Evolutionary conservation across 2,329 filamentous ascomycete genomes (phyloP), one percentile per base, ranked within the genome.

Genomic region (Ploettnerulaceae sp.): DNA sequence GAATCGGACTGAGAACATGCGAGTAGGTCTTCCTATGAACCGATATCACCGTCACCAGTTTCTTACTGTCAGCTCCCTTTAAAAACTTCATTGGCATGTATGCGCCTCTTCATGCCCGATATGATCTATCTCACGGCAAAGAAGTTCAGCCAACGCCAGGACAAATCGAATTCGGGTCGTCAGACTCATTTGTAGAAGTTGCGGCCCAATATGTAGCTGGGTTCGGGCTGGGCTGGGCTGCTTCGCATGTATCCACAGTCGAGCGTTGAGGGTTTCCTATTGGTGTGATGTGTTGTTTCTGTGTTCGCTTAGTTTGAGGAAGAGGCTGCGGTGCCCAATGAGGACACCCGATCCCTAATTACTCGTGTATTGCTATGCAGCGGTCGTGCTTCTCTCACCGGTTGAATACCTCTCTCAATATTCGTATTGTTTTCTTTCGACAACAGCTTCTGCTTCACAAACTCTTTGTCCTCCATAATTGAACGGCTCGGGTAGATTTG

Each of bases 21-120:
- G 9, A 9, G 7, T 38, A n/a, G 6, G 35, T 38, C n/a, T 38
- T 38, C 35, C 15, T 28, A n/a, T 24, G 15, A 38, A 28, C 35
- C 24, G 17, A 17, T 11, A 28, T 5, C 28, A 17, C n/a, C 24
- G 18, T 26, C 35, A 7, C 20, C 12, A 14, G n/a, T 15, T n/a
- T 17, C 22, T 28, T 26, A 6, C 14, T 15, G 14, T 20, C 6
- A 28, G n/a, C n/a, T n/a, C n/a, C 24, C 14, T 28, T 8, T 2
- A 38, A 33, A 17, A 17, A 33, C 31, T 33, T 33, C 20, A 26
- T 38, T 38, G 35, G 35, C n/a, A 38, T n/a, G 35, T 18, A 28
- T 28, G 35, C 35, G n/a, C 24, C 35, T 38, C 22, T 38, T 38
- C n/a, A 25, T 38, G 24, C 22, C 35, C 35, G 28, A 38, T 38